Conservation (phyloP, 1,139 yeast species). For the Pichia sp. region DNA sequence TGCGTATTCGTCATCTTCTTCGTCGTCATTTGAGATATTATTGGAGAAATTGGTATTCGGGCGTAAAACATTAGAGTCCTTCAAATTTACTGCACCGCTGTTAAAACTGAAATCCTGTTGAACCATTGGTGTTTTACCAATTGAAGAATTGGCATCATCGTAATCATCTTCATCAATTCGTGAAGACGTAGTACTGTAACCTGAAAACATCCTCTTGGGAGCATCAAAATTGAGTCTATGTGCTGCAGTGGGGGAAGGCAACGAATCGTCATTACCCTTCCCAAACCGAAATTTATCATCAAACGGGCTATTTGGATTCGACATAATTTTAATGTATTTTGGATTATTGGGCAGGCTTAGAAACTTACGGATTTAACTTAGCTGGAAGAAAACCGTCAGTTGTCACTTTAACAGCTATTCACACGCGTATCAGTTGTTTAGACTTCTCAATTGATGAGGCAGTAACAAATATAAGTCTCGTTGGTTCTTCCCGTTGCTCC, state of each 20-base stretch:
- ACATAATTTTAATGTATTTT: too few species aligned
- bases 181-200: slow-evolving; percentile 14
- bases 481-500: too few species aligned
- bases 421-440: too few species aligned
- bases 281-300: slow-evolving; percentile 21
- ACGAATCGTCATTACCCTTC: slow-evolving; percentile 6
- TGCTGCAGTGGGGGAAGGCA: slow-evolving; percentile 12
- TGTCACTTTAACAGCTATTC: too few species aligned
- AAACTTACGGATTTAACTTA: too few species aligned
- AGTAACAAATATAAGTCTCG: too few species aligned
- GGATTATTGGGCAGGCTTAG: too few species aligned
- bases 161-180: slow-evolving; percentile 12
- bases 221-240: slow-evolving; percentile 9
- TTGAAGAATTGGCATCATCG: slow-evolving; percentile 16
- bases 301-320: slow-evolving; percentile 18
- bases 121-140: slow-evolving; percentile 20
- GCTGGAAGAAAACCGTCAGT: too few species aligned
- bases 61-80: slow-evolving; percentile 4
- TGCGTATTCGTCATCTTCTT: slow-evolving; percentile 3
- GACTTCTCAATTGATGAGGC: too few species aligned
- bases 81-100: slow-evolving; percentile 4
- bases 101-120: slow-evolving; percentile 11
- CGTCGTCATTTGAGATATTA: slow-evolving; percentile 9
- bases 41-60: not conserved
- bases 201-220: slow-evolving; percentile 13